Percentiles rank a stretch among this genome's conserved stretches.
Evolutionary conservation across 228 moss, liverwort and hornwort genomes (phyloP).

Genomic region (Sphagnum fallax): DNA sequence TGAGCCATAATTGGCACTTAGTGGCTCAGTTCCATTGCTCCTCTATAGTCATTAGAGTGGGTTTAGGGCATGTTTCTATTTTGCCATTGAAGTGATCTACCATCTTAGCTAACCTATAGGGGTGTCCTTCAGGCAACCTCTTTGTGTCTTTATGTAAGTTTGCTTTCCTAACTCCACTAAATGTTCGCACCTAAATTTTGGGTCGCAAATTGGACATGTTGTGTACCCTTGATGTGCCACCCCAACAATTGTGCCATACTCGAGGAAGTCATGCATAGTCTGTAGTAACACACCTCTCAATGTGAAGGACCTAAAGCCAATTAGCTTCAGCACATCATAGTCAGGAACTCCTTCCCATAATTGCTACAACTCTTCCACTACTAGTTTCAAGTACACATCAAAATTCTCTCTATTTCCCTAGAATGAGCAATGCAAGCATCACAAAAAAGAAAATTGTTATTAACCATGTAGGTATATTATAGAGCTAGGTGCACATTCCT

Average conservation of each 20-base stretch:
- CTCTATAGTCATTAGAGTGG: no score
- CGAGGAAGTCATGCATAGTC: constrained; percentile 2
- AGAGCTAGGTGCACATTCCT: not conserved
- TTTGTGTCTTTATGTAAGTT: not conserved
- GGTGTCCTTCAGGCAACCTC: no score
- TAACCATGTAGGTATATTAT: constrained; percentile 1
- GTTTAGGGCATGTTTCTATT: no score
- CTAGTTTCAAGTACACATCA: not conserved
- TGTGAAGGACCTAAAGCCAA: not conserved
- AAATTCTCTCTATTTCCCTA: not conserved
- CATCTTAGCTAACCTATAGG: no score
- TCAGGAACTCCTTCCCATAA: not conserved
- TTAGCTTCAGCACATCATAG: not conserved
- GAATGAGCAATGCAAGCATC: not conserved
- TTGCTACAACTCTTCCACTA: not conserved
- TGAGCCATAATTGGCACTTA: no score
- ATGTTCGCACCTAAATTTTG: not conserved
- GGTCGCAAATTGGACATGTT: not conserved
- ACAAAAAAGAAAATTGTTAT: constrained; percentile 3
- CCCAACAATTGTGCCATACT: not conserved
- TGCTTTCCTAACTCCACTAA: not conserved
- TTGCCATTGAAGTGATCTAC: no score
- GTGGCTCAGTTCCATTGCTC: no score
- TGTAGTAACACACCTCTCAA: not conserved
- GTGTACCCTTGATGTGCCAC: not conserved